Evolutionary conservation across 345 rosid species (phyloP).

Genomic region (Sisymbrium irio): DNA sequence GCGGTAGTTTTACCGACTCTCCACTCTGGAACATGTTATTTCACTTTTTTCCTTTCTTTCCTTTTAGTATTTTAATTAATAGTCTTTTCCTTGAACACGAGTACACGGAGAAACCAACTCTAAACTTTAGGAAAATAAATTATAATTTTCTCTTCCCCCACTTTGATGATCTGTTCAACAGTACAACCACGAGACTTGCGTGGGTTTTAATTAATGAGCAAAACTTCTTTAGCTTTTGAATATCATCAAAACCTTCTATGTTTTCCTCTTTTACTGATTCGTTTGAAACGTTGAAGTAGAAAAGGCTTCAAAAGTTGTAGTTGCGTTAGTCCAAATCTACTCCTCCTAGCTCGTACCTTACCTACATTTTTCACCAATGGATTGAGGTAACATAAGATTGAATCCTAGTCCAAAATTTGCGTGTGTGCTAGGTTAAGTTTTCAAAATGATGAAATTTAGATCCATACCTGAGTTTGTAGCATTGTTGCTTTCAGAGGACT

Average conservation of each 20-base stretch:
- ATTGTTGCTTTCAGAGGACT: slow-evolving; percentile 11
- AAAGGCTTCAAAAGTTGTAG: slow-evolving; percentile 42
- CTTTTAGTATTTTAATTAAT: background rate
- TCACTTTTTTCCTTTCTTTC: background rate
- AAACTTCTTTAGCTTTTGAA: slow-evolving; percentile 6
- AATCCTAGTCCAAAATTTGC: background rate
- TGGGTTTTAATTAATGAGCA: slow-evolving; percentile 11
- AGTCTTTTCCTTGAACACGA: slow-evolving; percentile 1
- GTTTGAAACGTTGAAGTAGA: slow-evolving; percentile 50
- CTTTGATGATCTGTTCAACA: background rate
- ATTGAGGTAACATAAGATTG: background rate
- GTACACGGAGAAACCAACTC: slow-evolving; percentile 6
- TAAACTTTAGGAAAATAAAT: background rate
- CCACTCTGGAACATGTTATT: slow-evolving; percentile 11
- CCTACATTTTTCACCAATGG: slow-evolving; percentile 36
- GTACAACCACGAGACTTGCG: slow-evolving; percentile 6
- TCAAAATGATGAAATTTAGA: background rate
- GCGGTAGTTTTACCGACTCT: slow-evolving; percentile 55
- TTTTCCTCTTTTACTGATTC: slow-evolving; percentile 30
- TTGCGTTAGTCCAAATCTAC: slow-evolving; percentile 21
- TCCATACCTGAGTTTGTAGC: slow-evolving; percentile 28
- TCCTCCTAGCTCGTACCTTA: slow-evolving; percentile 33
- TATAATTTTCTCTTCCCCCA: background rate
- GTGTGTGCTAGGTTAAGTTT: background rate
- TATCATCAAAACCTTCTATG: slow-evolving; percentile 18